Evolutionary conservation across 176 grass and related monocot genomes (phyloP).

Genomic region (Carex parvula): DNA sequence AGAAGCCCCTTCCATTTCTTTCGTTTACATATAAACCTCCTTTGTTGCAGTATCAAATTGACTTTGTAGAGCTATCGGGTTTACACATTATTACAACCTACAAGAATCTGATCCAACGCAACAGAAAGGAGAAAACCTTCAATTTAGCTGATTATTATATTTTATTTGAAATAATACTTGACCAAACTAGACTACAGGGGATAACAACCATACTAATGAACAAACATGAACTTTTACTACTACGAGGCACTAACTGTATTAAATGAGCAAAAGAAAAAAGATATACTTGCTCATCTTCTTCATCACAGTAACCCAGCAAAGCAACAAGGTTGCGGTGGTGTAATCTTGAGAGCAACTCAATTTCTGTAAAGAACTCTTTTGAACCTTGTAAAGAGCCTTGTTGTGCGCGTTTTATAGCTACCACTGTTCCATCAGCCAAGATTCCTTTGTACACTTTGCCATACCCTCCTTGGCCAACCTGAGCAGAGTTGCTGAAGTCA

Average conservation of each 20-base stretch:
- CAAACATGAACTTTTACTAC: neutral
- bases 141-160: neutral
- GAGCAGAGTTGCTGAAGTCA: slow-evolving; percentile 55
- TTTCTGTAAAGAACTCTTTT: slow-evolving; percentile 87
- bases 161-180: neutral
- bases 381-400: slow-evolving; percentile 90
- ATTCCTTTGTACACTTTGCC: slow-evolving; percentile 84
- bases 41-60: neutral
- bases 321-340: slow-evolving; percentile 95
- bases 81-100: neutral
- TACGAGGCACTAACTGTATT: neutral
- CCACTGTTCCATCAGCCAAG: slow-evolving; percentile 63
- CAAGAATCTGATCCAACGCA: neutral
- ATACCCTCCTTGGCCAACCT: slow-evolving; percentile 94
- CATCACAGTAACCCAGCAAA: slow-evolving; percentile 83
- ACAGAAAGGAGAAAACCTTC: neutral
- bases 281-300: slow-evolving; percentile 85
- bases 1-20: neutral
- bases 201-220: neutral
- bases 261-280: slow-evolving; percentile 26
- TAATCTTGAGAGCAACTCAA: slow-evolving; percentile 85
- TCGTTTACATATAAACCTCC: neutral
- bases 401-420: slow-evolving; percentile 93
- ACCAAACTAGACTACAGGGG: neutral
- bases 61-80: neutral